Percentiles rank a stretch among this genome's conserved stretches.
Conservation (phyloP, 176 grass and related monocot species). For the Thalia dealbata region DNA sequence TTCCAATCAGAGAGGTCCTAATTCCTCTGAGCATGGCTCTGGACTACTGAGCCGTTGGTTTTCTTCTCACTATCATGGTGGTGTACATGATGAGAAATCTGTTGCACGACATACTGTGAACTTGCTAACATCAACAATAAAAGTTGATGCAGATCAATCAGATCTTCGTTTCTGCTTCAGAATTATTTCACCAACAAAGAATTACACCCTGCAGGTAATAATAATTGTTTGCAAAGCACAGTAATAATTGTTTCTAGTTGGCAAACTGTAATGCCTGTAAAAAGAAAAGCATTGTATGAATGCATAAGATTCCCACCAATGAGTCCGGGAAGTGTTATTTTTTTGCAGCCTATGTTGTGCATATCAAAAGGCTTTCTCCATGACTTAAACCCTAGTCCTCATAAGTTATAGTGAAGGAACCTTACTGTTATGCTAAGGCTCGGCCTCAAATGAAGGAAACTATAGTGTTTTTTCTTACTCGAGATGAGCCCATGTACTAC, state of each 20-base stretch:
- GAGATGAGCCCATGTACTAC: neutral
- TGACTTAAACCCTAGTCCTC: no score
- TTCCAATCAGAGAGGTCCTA: constrained; percentile 54
- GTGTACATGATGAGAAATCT: constrained; percentile 91
- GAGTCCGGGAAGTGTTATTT: no score
- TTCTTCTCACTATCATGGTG: constrained; percentile 89
- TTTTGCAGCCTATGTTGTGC: no score
- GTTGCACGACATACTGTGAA: constrained; percentile 96
- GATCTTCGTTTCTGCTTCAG: constrained; percentile 92
- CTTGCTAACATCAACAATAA: constrained; percentile 89
- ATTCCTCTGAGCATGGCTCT: constrained; percentile 71
- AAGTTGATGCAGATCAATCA: constrained; percentile 89
- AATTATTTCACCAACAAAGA: constrained; percentile 97
- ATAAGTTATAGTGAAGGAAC: no score
- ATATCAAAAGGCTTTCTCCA: no score
- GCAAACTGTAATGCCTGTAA: neutral
- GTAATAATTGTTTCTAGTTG: neutral
- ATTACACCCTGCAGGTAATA: constrained; percentile 93
- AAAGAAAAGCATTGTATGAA: neutral
- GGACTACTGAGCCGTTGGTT: constrained; percentile 83
- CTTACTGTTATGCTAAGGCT: no score
- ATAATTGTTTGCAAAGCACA: neutral
- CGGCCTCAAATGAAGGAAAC: neutral
- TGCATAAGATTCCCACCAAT: no score
- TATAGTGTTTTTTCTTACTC: neutral